Evolutionary conservation across 106 monocot species (phyloP).

Genomic region (Gastrodia elata): DNA sequence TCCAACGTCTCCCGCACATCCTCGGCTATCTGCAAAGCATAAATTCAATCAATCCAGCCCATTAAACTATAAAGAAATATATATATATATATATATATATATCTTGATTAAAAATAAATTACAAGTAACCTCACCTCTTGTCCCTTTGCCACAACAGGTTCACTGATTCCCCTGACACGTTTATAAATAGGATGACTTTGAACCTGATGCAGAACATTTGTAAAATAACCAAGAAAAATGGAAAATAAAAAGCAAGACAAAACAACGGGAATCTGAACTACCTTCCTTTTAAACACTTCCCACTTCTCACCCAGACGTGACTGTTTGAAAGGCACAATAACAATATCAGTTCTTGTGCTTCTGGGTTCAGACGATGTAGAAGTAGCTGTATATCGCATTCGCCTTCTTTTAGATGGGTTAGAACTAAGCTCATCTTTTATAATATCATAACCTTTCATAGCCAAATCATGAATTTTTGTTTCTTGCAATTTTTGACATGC

Average conservation of each 20-base stretch:
- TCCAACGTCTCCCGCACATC: conserved; percentile 89
- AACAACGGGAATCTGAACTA: conserved; percentile 8
- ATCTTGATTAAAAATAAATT: not conserved
- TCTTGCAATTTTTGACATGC: conserved; percentile 61
- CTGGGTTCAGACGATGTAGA: conserved; percentile 37
- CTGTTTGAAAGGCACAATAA: conserved; percentile 62
- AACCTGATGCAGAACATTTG: conserved; percentile 39
- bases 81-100: not conserved
- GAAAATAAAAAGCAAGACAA: not conserved
- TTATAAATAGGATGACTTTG: conserved; percentile 71
- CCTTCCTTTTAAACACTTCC: conserved; percentile 91
- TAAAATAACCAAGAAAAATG: not conserved
- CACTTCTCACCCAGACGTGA: conserved; percentile 77
- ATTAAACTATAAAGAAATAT: not conserved
- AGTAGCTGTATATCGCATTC: conserved; percentile 27
- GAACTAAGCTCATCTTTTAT: conserved; percentile 75
- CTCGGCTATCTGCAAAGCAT: conserved; percentile 73
- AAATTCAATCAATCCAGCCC: not conserved
- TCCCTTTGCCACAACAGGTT: conserved; percentile 75
- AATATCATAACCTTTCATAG: conserved; percentile 67
- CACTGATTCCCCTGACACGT: conserved; percentile 52
- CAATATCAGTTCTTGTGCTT: conserved; percentile 80
- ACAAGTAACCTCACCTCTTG: conserved; percentile 65
- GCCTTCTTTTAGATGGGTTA: conserved; percentile 35
- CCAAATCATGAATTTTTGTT: conserved; percentile 53